phyloP scores from a whole-genome alignment of 2,329 filamentous ascomycete species.

The Colletotrichum gloeosporioides region DNA sequence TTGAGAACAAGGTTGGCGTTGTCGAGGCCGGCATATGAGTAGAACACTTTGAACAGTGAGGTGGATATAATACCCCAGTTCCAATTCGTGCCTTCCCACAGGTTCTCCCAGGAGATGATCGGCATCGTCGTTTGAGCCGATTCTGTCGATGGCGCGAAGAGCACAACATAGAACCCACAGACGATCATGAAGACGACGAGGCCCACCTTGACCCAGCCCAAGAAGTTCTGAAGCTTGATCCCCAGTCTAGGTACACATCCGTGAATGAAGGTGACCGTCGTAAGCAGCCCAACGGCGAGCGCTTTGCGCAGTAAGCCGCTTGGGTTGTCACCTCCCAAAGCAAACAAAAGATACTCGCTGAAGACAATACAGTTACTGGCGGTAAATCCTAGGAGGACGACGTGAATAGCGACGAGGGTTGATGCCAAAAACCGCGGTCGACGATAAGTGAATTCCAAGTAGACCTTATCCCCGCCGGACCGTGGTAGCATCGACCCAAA shows the following conservation, averaged over 20 bases:
- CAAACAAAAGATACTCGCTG: conserved; percentile 68
- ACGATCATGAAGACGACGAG: conserved; percentile 66
- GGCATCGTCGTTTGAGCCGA: not conserved
- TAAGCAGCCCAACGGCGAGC: conserved; percentile 63
- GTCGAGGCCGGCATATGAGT: conserved; percentile 70
- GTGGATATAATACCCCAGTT: conserved; percentile 72
- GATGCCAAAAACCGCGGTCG: conserved; percentile 68
- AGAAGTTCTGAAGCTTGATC: conserved; percentile 62
- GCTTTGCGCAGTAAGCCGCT: conserved; percentile 57
- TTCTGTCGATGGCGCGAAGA: conserved; percentile 39
- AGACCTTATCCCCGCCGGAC: conserved; percentile 73
- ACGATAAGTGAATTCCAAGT: conserved; percentile 72
- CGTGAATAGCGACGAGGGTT: conserved; percentile 67
- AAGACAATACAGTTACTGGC: conserved; percentile 75
- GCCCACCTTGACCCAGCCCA: conserved; percentile 69
- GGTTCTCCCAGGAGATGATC: conserved; percentile 49
- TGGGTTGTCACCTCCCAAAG: conserved; percentile 54
- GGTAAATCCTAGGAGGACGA: conserved; percentile 69
- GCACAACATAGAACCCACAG: conserved; percentile 64
- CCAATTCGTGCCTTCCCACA: conserved; percentile 73
- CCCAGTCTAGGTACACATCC: conserved; percentile 62
- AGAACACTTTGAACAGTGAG: conserved; percentile 71
- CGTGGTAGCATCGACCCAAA: conserved; percentile 75
- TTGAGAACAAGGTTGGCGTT: conserved; percentile 76
- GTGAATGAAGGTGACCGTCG: conserved; percentile 63